Percentiles rank a stretch among this genome's conserved stretches.
Conservation (phyloP, 257 asterid species). For the Nicotiana attenuata region DNA sequence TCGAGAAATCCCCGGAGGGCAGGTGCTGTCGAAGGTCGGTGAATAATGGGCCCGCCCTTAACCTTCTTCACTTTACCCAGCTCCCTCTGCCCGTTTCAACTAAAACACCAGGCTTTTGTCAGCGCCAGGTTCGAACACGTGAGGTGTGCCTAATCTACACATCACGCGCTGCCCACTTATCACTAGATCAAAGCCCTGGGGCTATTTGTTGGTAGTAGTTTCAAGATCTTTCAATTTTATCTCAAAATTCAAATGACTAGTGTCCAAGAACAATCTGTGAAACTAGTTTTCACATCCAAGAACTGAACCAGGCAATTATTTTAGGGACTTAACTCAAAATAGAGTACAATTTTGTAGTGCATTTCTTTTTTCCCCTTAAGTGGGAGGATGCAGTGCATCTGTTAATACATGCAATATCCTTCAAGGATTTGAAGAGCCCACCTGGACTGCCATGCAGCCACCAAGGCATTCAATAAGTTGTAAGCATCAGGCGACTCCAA, state of each 20-base stretch:
- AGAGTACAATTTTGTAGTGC: neutral
- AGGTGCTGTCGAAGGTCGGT: neutral
- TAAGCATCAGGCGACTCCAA: slow-evolving; percentile 62
- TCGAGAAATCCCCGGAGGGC: neutral
- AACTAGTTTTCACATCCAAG: neutral
- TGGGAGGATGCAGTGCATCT: neutral
- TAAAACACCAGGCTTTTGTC: neutral
- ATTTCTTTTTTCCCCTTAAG: neutral
- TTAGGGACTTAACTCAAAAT: neutral
- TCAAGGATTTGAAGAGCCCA: slow-evolving; percentile 20
- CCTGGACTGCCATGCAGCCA: slow-evolving; percentile 78
- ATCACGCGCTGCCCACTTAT: neutral
- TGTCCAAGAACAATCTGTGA: neutral
- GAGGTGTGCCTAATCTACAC: neutral
- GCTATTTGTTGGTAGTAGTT: neutral
- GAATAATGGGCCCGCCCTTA: neutral
- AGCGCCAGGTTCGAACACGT: neutral
- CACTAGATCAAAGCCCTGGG: neutral
- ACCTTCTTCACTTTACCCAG: no score
- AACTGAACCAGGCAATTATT: slow-evolving; percentile 3
- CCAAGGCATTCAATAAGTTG: slow-evolving; percentile 48
- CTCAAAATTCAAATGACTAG: neutral
- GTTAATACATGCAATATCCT: neutral
- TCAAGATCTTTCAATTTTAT: neutral
- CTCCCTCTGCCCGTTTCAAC: neutral